phyloP scores from a whole-genome alignment of 2,329 filamentous ascomycete species.

The Hypoxylon sp. region DNA sequence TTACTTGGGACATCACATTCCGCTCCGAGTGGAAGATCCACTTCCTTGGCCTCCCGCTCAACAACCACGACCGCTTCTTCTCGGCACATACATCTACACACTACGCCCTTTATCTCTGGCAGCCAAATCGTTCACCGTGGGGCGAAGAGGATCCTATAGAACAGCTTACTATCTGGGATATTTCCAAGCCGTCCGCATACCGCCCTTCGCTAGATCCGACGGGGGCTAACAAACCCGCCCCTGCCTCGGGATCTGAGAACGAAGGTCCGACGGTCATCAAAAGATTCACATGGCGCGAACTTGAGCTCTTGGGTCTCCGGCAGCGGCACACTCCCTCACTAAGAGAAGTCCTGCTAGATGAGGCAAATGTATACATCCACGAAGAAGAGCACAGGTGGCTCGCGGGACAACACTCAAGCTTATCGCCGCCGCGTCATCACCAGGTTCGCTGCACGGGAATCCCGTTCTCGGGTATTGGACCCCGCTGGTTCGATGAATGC shows the following conservation, averaged over 20 bases:
- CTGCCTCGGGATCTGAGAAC: slow-evolving; percentile 48
- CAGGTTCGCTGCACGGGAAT: slow-evolving; percentile 67
- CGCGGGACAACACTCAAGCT: slow-evolving; percentile 61
- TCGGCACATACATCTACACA: slow-evolving; percentile 72
- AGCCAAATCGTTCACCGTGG: slow-evolving; percentile 69
- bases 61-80: slow-evolving; percentile 72
- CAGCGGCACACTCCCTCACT: slow-evolving; percentile 68
- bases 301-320: slow-evolving; percentile 67
- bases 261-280: slow-evolving; percentile 62
- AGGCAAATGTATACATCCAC: slow-evolving; percentile 66
- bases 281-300: slow-evolving; percentile 65
- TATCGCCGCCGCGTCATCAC: slow-evolving; percentile 61
- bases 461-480: slow-evolving; percentile 66
- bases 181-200: slow-evolving; percentile 65
- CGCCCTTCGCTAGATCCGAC: slow-evolving; percentile 66
- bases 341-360: slow-evolving; percentile 66
- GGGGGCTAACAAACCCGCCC: slow-evolving; percentile 55
- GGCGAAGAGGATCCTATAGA: slow-evolving; percentile 71
- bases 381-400: slow-evolving; percentile 70
- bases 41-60: slow-evolving; percentile 69
- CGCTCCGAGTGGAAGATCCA: slow-evolving; percentile 74
- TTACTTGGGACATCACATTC: slow-evolving; percentile 62
- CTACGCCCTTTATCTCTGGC: slow-evolving; percentile 75
- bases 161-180: slow-evolving; percentile 72
- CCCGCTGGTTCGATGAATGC: slow-evolving; percentile 65